Conservation (phyloP, 768 basidiomycete species). For the Mycena haematopus region DNA sequence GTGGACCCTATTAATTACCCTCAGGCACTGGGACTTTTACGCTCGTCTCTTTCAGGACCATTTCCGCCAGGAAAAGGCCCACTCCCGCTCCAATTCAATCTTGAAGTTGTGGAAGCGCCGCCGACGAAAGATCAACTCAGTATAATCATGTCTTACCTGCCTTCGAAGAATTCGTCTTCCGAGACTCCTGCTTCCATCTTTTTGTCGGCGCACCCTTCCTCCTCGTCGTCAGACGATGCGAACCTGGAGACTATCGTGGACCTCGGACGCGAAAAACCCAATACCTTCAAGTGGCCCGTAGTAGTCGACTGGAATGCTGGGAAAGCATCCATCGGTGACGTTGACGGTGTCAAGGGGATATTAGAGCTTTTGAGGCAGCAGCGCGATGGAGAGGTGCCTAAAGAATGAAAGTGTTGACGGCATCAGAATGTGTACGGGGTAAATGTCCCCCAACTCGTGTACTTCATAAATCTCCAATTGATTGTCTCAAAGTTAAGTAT, state of each 20-base stretch:
- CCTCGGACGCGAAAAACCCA: conserved; percentile 61
- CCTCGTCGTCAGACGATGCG: conserved; percentile 46
- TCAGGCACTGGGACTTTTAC: conserved; percentile 65
- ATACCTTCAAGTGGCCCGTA: conserved; percentile 77
- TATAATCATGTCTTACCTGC: conserved; percentile 69
- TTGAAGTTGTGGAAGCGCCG: conserved; percentile 71
- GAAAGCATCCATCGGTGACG: conserved; percentile 66
- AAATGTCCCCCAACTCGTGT: too few species aligned
- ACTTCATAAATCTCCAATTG: too few species aligned
- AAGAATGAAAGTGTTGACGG: conserved; percentile 34
- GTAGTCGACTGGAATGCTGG: conserved; percentile 82
- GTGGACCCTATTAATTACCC: not conserved
- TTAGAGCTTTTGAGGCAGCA: conserved; percentile 69
- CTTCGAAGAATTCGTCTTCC: conserved; percentile 37
- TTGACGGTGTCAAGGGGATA: conserved; percentile 71
- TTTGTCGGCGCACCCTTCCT: conserved; percentile 68
- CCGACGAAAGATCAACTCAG: conserved; percentile 74
- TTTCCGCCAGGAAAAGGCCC: conserved; percentile 61
- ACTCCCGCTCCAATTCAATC: conserved; percentile 69
- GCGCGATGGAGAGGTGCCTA: conserved; percentile 67
- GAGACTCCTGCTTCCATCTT: conserved; percentile 47
- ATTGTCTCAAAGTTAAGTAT: not conserved
- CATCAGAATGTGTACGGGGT: too few species aligned
- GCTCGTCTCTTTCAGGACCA: conserved; percentile 60
- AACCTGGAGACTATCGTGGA: conserved; percentile 52